phyloP scores from a whole-genome alignment of 2,329 filamentous ascomycete genomes.

The Zarea fungicola region DNA sequence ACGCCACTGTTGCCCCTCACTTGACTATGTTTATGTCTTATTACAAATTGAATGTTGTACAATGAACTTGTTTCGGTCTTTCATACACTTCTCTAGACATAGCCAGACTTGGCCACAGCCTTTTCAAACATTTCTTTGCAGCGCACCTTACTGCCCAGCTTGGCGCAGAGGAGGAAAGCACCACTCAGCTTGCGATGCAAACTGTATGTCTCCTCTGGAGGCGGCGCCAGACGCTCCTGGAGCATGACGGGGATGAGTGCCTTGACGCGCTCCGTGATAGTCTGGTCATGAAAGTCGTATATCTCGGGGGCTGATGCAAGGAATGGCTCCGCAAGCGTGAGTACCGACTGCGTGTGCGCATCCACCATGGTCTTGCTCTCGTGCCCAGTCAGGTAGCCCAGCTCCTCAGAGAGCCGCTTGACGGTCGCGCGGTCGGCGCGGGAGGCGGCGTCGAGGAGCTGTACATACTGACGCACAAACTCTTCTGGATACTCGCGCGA shows the following conservation, averaged over 20 bases:
- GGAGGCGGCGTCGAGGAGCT: constrained; percentile 74
- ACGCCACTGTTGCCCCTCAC: not conserved
- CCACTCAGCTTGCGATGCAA: constrained; percentile 92
- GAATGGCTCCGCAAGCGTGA: constrained; percentile 92
- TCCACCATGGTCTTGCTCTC: constrained; percentile 84
- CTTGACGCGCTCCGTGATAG: constrained; percentile 90
- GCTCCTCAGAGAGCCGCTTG: constrained; percentile 61
- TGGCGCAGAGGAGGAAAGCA: constrained; percentile 87
- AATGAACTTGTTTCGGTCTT: not conserved
- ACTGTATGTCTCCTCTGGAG: constrained; percentile 96
- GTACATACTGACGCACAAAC: constrained; percentile 77
- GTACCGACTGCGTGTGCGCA: constrained; percentile 80
- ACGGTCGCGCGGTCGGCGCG: constrained; percentile 60
- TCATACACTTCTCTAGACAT: constrained; percentile 13
- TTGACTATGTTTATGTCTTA: not conserved
- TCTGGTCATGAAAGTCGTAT: constrained; percentile 92
- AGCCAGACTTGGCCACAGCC: constrained; percentile 38
- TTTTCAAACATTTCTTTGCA: constrained; percentile 75
- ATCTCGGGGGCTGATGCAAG: constrained; percentile 66
- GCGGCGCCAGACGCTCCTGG: constrained; percentile 77
- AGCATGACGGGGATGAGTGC: constrained; percentile 90
- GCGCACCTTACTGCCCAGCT: constrained; percentile 73
- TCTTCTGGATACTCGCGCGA: constrained; percentile 75
- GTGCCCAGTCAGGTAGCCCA: constrained; percentile 89
- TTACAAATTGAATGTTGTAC: not conserved